phyloP scores from a whole-genome alignment of 352 stramenopile species.

The Phytophthora cryptogea region DNA sequence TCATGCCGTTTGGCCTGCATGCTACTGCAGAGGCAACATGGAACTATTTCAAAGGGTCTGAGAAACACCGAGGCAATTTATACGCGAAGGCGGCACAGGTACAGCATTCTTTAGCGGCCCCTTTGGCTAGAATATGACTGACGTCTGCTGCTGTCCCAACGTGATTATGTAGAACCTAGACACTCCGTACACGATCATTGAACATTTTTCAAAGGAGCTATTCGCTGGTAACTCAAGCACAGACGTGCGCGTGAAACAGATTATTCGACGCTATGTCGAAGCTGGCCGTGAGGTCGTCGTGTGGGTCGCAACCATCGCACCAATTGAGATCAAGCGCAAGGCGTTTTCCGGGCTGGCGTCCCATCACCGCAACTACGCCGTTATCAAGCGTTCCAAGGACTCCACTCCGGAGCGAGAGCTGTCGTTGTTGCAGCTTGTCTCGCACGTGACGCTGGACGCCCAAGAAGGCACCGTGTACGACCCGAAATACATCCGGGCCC shows the following conservation, averaged over 20 bases:
- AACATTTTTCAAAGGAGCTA: constrained; percentile 64
- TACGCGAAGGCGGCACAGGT: constrained; percentile 41
- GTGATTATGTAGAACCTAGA: constrained; percentile 24
- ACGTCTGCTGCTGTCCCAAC: neutral
- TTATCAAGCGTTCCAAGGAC: constrained; percentile 46
- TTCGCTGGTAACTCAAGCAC: constrained; percentile 51
- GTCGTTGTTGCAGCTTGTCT: constrained; percentile 55
- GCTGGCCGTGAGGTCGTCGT: constrained; percentile 61
- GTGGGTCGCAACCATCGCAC: constrained; percentile 59
- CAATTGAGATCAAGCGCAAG: constrained; percentile 49
- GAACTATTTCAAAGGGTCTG: constrained; percentile 41
- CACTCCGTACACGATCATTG: constrained; percentile 58
- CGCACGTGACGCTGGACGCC: constrained; percentile 53
- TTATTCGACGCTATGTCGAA: constrained; percentile 66
- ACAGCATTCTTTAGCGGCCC: neutral
- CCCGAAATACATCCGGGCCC: constrained; percentile 39
- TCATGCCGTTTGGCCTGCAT: constrained; percentile 35
- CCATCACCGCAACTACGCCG: constrained; percentile 57
- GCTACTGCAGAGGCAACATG: constrained; percentile 35
- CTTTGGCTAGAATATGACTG: neutral
- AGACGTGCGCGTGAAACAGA: constrained; percentile 59
- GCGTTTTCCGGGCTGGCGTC: constrained; percentile 40
- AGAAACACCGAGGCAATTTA: constrained; percentile 39
- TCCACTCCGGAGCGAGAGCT: constrained; percentile 37
- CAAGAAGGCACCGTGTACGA: constrained; percentile 34